Percentiles rank a stretch among this genome's conserved stretches.
These are phyloP conservation scores for Spathaspora sp. DNA, from an alignment of 805 yeast species.

Conservation along the genomic window DNA sequence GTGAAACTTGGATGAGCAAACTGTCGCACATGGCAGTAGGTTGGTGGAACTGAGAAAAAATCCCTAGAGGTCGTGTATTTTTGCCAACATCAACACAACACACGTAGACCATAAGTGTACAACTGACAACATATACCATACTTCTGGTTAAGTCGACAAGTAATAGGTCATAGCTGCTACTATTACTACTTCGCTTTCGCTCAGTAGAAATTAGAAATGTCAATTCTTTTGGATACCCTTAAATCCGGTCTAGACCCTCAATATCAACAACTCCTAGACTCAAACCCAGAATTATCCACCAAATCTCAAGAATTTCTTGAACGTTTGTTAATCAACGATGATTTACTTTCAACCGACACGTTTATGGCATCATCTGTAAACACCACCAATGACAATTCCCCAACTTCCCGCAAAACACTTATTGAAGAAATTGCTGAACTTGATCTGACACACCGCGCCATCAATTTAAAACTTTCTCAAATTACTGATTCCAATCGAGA, in stretches of 20 bases:
- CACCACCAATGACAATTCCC: not conserved
- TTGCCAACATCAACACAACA: not conserved
- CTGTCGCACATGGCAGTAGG: no score
- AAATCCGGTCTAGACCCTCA: constrained; percentile 23
- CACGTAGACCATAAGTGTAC: not conserved
- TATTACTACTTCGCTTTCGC: not conserved
- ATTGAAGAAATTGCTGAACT: constrained; percentile 74
- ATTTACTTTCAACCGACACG: constrained; percentile 41
- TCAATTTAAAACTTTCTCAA: constrained; percentile 45
- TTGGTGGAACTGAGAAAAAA: not conserved
- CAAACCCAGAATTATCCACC: constrained; percentile 15
- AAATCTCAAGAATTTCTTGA: constrained; percentile 29
- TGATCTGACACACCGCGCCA: constrained; percentile 49
- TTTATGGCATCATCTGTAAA: constrained; percentile 34
- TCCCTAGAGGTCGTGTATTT: not conserved
- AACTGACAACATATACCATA: not conserved
- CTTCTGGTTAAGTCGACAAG: not conserved
- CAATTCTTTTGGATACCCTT: constrained; percentile 33
- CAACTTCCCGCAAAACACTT: constrained; percentile 24
- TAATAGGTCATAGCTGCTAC: no score
- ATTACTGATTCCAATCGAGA: constrained; percentile 41
- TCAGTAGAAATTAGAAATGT: constrained; percentile 20
- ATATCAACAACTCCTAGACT: constrained; percentile 14
- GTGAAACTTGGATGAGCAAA: not conserved
- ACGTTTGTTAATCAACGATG: constrained; percentile 46